These are phyloP conservation scores for Cicer yamashitae DNA, from an alignment of 306 rosid species.

Conservation along the genomic window DNA sequence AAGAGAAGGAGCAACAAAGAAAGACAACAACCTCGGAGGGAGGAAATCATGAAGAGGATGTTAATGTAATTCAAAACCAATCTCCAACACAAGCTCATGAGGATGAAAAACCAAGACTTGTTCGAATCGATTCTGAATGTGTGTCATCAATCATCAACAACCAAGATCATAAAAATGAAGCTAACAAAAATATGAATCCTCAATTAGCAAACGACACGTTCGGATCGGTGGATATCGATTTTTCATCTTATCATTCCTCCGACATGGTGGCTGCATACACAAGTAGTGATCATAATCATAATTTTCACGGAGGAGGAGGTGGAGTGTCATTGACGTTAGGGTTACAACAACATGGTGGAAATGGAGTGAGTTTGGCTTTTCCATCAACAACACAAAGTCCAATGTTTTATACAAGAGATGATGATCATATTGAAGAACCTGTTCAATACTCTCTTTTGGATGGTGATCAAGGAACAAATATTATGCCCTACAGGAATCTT, in stretches of 20 bases:
- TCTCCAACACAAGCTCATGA: slow-evolving; percentile 27
- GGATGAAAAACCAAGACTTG: slow-evolving; percentile 74
- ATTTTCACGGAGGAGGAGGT: slow-evolving; percentile 49
- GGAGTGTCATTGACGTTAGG: slow-evolving; percentile 91
- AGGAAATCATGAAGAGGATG: slow-evolving; percentile 40
- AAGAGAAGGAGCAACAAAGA: slow-evolving; percentile 57
- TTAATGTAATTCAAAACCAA: slow-evolving; percentile 26
- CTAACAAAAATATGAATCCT: slow-evolving; percentile 7
- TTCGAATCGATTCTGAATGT: slow-evolving; percentile 72
- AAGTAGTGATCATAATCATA: slow-evolving; percentile 24
- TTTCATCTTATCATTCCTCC: slow-evolving; percentile 58
- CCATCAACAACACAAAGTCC: slow-evolving; percentile 52
- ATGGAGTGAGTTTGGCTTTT: slow-evolving; percentile 70
- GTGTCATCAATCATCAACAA: slow-evolving; percentile 74
- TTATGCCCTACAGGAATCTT: slow-evolving; percentile 80
- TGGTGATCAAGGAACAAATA: slow-evolving; percentile 64
- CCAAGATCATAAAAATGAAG: slow-evolving; percentile 47
- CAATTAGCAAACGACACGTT: slow-evolving; percentile 42
- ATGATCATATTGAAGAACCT: slow-evolving; percentile 65
- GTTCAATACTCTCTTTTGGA: slow-evolving; percentile 83
- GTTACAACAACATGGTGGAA: slow-evolving; percentile 78
- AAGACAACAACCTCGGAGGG: slow-evolving; percentile 59
- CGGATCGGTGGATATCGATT: slow-evolving; percentile 79
- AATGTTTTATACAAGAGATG: slow-evolving; percentile 65
- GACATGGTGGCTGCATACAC: slow-evolving; percentile 36